A percentile compares a stretch with the other conserved stretches of the same genome.
Evolutionary conservation across 108 stramenopile genomes (phyloP).

Genomic region (Discostella pseudostelligera): DNA sequence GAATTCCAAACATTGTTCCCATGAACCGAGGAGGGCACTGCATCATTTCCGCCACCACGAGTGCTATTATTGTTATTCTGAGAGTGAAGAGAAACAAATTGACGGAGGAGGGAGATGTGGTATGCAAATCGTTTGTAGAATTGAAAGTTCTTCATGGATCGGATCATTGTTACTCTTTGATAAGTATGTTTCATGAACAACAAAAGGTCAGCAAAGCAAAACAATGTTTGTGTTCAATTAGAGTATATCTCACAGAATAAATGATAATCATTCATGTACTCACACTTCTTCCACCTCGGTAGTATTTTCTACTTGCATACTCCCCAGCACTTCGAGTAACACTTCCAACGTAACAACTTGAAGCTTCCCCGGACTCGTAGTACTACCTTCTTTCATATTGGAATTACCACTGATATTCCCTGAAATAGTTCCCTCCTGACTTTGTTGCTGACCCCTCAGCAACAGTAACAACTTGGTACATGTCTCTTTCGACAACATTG

Average conservation of each 20-base stretch:
- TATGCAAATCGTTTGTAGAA: slow-evolving; percentile 73
- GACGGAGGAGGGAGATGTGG: slow-evolving; percentile 59
- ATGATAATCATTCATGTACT: too few relatives aligned
- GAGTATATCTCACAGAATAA: too few relatives aligned
- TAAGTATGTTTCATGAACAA: neutral
- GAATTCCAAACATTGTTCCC: slow-evolving; percentile 42
- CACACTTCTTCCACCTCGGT: slow-evolving; percentile 21
- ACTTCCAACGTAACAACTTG: slow-evolving; percentile 28
- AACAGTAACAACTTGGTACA: slow-evolving; percentile 35
- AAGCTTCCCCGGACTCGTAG: slow-evolving; percentile 16
- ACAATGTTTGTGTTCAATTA: too few relatives aligned
- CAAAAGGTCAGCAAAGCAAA: neutral
- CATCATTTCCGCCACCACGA: slow-evolving; percentile 1
- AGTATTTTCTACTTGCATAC: slow-evolving; percentile 11
- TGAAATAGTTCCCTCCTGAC: neutral
- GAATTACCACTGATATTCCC: neutral
- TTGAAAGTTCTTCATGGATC: slow-evolving; percentile 43
- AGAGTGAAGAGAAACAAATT: slow-evolving; percentile 42
- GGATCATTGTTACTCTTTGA: slow-evolving; percentile 45
- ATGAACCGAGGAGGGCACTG: slow-evolving; percentile 24
- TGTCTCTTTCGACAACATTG: slow-evolving; percentile 49
- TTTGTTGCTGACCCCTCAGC: slow-evolving; percentile 26
- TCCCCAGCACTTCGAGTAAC: slow-evolving; percentile 15
- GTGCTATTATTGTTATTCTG: neutral
- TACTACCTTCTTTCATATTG: neutral